These are phyloP conservation scores for Phytophthora pisi DNA, from an alignment of 352 stramenopile species.

Conservation along the genomic window DNA sequence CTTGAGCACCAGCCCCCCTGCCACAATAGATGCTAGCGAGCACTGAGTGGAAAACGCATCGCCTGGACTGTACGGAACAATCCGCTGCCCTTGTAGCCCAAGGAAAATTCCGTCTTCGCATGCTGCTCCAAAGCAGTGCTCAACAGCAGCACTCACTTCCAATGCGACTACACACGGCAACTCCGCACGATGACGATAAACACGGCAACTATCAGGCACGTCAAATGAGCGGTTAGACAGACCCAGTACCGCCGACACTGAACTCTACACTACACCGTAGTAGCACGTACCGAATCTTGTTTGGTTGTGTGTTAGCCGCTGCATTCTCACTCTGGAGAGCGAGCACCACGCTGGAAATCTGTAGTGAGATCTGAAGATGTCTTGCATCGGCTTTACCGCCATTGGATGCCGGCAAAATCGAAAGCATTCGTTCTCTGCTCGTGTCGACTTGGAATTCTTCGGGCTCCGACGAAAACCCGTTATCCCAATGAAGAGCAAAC, in stretches of 20 bases:
- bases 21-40: constrained; percentile 19
- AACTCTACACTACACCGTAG: not conserved
- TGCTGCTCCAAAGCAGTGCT: constrained; percentile 39
- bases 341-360: constrained; percentile 39
- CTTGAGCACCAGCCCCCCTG: constrained; percentile 44
- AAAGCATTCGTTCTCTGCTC: constrained; percentile 31
- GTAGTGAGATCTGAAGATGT: constrained; percentile 40
- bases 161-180: constrained; percentile 26
- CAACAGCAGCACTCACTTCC: constrained; percentile 42
- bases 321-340: constrained; percentile 9
- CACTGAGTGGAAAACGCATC: constrained; percentile 55
- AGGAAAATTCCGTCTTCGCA: constrained; percentile 57
- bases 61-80: constrained; percentile 33
- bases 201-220: constrained; percentile 41
- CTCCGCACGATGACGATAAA: constrained; percentile 35
- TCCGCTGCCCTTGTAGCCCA: constrained; percentile 44
- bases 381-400: constrained; percentile 9
- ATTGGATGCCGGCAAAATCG: not conserved
- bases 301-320: constrained; percentile 3
- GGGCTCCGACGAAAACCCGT: constrained; percentile 37
- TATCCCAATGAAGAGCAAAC: constrained; percentile 42
- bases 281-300: constrained; percentile 43
- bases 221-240: constrained; percentile 10
- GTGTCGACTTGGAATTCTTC: constrained; percentile 29
- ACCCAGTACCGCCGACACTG: not conserved